Percentiles rank a stretch among this genome's conserved stretches.
Evolutionary conservation across 1,284 basidiomycete species (phyloP).

Genomic region (Porogramme epimiltina): DNA sequence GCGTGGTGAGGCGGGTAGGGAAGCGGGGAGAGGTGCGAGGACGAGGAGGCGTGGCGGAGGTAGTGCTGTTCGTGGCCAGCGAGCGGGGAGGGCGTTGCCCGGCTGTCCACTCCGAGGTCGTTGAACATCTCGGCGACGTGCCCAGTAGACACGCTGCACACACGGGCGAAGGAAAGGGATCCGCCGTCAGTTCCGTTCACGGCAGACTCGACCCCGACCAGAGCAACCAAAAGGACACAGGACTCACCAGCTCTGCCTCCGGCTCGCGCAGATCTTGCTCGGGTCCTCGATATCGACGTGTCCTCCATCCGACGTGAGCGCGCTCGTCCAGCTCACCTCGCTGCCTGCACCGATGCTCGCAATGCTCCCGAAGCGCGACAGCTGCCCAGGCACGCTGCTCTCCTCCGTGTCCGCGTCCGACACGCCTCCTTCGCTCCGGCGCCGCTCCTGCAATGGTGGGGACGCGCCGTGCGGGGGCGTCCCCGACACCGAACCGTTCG

Average conservation of each 20-base stretch:
- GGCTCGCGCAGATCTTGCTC: conserved; percentile 13
- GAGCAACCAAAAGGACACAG: not conserved
- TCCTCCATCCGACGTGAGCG: conserved; percentile 20
- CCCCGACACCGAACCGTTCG: conserved; percentile 3
- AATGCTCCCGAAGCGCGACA: conserved; percentile 28
- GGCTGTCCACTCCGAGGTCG: conserved; percentile 24
- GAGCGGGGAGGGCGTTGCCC: conserved; percentile 16
- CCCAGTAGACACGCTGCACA: conserved; percentile 23
- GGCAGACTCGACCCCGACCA: not conserved
- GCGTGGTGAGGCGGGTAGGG: conserved; percentile 11
- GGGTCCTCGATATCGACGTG: conserved; percentile 11
- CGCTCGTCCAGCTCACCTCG: conserved; percentile 30
- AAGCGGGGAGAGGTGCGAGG: conserved; percentile 16
- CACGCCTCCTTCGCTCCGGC: conserved; percentile 20
- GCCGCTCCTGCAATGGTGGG: conserved; percentile 15
- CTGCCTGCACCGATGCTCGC: conserved; percentile 29
- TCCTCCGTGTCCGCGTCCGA: conserved; percentile 28
- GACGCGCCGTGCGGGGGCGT: conserved; percentile 19
- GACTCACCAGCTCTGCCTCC: conserved; percentile 27
- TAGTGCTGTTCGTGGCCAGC: conserved; percentile 9
- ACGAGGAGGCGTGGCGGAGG: conserved; percentile 8
- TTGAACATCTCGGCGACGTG: conserved; percentile 28
- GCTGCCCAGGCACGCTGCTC: conserved; percentile 17
- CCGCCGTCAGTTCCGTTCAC: conserved; percentile 8
- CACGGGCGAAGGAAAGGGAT: not conserved